phyloP scores from a whole-genome alignment of 2,329 filamentous ascomycete species.

The Sclerotiophoma versabilis region DNA sequence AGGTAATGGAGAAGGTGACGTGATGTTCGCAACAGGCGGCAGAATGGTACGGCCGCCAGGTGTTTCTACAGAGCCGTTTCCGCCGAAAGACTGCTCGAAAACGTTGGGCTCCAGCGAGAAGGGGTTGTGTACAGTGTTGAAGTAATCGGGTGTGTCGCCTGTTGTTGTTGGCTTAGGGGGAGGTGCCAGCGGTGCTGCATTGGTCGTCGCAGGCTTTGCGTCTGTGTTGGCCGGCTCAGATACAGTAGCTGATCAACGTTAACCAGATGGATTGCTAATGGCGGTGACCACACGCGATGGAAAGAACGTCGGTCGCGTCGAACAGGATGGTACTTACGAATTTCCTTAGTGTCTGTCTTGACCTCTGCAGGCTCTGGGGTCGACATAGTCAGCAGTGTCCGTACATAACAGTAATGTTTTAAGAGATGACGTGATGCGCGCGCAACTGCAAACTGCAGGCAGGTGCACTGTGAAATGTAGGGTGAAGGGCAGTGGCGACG shows the following conservation, averaged over 20 bases:
- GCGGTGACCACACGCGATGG: conserved; percentile 8
- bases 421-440: conserved; percentile 22
- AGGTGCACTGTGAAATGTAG: neutral
- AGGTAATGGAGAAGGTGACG: conserved; percentile 82
- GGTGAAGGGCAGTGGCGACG: conserved; percentile 3
- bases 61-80: conserved; percentile 66
- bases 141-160: conserved; percentile 58
- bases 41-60: conserved; percentile 77
- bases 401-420: conserved; percentile 11
- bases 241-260: conserved; percentile 27
- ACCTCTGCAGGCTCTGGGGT: conserved; percentile 35
- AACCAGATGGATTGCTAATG: conserved; percentile 22
- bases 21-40: conserved; percentile 87
- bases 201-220: conserved; percentile 49
- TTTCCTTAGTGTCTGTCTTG: conserved; percentile 20
- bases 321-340: conserved; percentile 11
- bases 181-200: conserved; percentile 59
- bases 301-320: conserved; percentile 2
- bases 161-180: conserved; percentile 57
- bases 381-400: conserved; percentile 30
- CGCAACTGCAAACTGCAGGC: conserved; percentile 14
- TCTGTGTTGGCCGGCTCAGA: conserved; percentile 33
- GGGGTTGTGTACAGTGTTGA: conserved; percentile 57
- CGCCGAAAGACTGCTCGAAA: conserved; percentile 87
- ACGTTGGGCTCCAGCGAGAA: conserved; percentile 89